phyloP scores from a whole-genome alignment of 2,329 filamentous ascomycete genomes.

The Bipolaris sorokiniana region DNA sequence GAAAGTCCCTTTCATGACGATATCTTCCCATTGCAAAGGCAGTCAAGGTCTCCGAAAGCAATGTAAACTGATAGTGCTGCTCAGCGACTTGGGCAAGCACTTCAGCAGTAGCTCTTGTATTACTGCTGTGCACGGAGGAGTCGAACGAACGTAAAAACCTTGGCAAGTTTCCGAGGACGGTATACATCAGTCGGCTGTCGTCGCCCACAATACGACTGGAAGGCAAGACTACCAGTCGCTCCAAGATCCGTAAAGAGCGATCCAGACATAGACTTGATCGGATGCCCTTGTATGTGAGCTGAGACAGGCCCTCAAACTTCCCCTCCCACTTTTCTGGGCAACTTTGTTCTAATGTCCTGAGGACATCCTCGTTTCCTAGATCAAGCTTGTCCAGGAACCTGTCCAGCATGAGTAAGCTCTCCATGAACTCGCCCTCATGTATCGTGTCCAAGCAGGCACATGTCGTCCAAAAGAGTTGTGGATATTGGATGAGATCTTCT shows the following conservation, averaged over 20 bases:
- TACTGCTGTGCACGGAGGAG: conserved; percentile 59
- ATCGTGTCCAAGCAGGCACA: conserved; percentile 96
- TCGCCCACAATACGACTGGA: conserved; percentile 82
- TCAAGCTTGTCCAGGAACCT: conserved; percentile 85
- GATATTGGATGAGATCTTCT: conserved; percentile 82
- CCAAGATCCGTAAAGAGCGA: conserved; percentile 75
- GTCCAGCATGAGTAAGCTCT: conserved; percentile 89
- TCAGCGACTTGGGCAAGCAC: conserved; percentile 76
- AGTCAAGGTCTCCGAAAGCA: conserved; percentile 72
- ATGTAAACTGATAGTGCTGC: conserved; percentile 71
- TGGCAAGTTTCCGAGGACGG: conserved; percentile 89
- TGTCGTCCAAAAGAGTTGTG: conserved; percentile 96
- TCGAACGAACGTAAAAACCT: conserved; percentile 83
- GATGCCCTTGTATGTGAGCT: conserved; percentile 87
- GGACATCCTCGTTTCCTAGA: conserved; percentile 71
- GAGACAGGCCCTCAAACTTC: conserved; percentile 82
- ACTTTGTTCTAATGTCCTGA: conserved; percentile 74
- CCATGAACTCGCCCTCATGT: conserved; percentile 92
- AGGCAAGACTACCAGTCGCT: conserved; percentile 78
- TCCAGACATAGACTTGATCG: conserved; percentile 84
- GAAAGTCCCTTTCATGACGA: conserved; percentile 74
- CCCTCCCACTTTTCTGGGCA: conserved; percentile 90
- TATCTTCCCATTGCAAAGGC: conserved; percentile 73
- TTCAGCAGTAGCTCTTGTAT: conserved; percentile 65
- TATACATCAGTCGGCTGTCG: conserved; percentile 80